phyloP scores from a whole-genome alignment of 306 rosid species.

The Castanopsis chinensis region DNA sequence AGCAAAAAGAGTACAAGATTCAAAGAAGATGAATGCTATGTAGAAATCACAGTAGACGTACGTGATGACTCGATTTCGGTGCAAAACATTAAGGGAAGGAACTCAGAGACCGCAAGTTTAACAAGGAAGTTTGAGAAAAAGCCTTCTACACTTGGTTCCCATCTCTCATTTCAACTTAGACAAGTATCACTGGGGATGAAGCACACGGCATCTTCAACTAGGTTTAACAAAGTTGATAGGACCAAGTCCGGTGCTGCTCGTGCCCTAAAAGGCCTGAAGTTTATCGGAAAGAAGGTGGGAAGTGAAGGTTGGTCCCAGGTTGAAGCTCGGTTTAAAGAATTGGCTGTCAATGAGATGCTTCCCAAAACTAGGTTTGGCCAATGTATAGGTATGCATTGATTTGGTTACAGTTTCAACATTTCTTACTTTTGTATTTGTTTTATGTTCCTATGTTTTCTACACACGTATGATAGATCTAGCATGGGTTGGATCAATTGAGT shows the following conservation, averaged over 20 bases:
- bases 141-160: slow-evolving; percentile 48
- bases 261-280: slow-evolving; percentile 75
- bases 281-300: slow-evolving; percentile 68
- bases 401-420: background rate
- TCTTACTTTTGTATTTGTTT: no score
- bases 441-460: no score
- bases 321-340: slow-evolving; percentile 53
- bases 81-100: slow-evolving; percentile 66
- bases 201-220: slow-evolving; percentile 67
- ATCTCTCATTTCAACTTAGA: slow-evolving; percentile 36
- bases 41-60: slow-evolving; percentile 79
- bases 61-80: slow-evolving; percentile 62
- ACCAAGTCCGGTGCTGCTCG: slow-evolving; percentile 73
- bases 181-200: slow-evolving; percentile 81
- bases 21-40: slow-evolving; percentile 46
- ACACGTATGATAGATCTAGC: no score
- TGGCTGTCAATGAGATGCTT: slow-evolving; percentile 51
- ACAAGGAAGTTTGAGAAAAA: slow-evolving; percentile 56
- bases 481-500: no score
- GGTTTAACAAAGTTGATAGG: slow-evolving; percentile 52
- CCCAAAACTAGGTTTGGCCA: slow-evolving; percentile 65
- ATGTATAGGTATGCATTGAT: slow-evolving; percentile 61
- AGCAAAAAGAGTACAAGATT: slow-evolving; percentile 54
- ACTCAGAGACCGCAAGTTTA: slow-evolving; percentile 57
- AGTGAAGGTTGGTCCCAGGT: slow-evolving; percentile 68